phyloP scores from a whole-genome alignment of 441 rosid genomes.

The Euphorbia neoarborescens region DNA sequence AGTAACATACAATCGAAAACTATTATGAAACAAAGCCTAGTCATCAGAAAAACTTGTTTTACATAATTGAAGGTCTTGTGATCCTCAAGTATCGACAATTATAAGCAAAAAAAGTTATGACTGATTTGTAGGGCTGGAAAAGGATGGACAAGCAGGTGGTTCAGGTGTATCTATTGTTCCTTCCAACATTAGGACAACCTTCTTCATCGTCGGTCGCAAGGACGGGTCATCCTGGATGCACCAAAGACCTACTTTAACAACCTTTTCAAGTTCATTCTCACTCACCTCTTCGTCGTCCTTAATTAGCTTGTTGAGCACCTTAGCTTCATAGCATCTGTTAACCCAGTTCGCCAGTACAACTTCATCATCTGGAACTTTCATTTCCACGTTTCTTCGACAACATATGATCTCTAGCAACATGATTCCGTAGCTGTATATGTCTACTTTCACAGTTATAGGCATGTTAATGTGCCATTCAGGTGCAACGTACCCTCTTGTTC shows the following conservation, averaged over 20 bases:
- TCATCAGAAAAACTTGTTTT: too few relatives aligned
- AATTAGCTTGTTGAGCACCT: slow-evolving; percentile 4
- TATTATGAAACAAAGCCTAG: too few relatives aligned
- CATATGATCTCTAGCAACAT: slow-evolving; percentile 19
- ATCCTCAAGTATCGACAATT: background rate
- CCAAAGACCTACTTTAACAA: slow-evolving; percentile 18
- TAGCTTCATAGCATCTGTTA: slow-evolving; percentile 2
- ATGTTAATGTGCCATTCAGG: slow-evolving; percentile 18
- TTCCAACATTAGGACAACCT: slow-evolving; percentile 35
- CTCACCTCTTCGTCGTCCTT: background rate
- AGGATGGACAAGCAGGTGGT: slow-evolving; percentile 22
- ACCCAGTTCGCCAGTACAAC: slow-evolving; percentile 16
- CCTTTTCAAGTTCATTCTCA: slow-evolving; percentile 1
- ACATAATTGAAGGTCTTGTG: too few relatives aligned
- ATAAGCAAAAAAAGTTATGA: background rate
- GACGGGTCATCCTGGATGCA: slow-evolving; percentile 29
- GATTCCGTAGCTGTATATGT: slow-evolving; percentile 18
- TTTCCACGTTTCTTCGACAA: slow-evolving; percentile 13
- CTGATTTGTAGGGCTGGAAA: background rate
- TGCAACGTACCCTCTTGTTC: slow-evolving; percentile 22
- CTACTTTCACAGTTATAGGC: slow-evolving; percentile 19
- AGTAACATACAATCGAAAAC: too few relatives aligned
- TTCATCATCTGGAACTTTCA: slow-evolving; percentile 10
- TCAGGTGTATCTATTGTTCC: slow-evolving; percentile 22
- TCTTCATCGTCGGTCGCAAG: slow-evolving; percentile 31